Conservation (phyloP, 192 early-diverging fungal species). For the Thamnidium elegans region DNA sequence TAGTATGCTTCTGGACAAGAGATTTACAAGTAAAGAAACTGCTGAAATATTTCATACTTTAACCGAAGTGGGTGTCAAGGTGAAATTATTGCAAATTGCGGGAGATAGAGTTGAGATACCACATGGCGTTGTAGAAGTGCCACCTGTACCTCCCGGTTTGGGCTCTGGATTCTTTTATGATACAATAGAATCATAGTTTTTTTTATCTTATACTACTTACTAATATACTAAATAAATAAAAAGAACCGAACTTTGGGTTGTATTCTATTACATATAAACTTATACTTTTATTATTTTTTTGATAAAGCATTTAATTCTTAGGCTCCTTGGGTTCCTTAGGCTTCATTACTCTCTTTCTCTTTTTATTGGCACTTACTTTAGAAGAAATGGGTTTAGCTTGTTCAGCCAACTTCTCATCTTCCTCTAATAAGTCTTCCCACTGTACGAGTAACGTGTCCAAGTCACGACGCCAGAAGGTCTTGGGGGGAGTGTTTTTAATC, state of each 20-base stretch:
- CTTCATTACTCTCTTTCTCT: constrained; percentile 20
- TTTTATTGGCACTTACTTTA: background rate
- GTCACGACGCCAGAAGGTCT: constrained; percentile 83
- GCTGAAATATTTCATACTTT: constrained; percentile 59
- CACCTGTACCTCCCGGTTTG: constrained; percentile 28
- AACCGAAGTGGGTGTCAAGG: constrained; percentile 66
- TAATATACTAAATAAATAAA: too few species aligned
- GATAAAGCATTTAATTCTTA: too few species aligned
- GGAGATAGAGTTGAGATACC: constrained; percentile 60
- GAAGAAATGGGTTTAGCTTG: constrained; percentile 13
- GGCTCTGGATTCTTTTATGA: constrained; percentile 34
- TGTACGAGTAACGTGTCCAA: constrained; percentile 77
- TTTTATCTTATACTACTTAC: too few species aligned
- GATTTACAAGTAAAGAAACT: constrained; percentile 62
- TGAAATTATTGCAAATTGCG: constrained; percentile 63
- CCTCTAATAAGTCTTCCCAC: constrained; percentile 61
- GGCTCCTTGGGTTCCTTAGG: background rate
- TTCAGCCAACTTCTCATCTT: constrained; percentile 19
- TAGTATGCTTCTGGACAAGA: constrained; percentile 64
- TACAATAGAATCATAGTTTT: constrained; percentile 1
- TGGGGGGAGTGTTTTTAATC: constrained; percentile 60
- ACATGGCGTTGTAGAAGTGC: constrained; percentile 37
- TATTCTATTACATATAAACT: too few species aligned
- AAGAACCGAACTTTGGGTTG: too few species aligned
- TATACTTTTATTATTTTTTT: too few species aligned